Evolutionary conservation across 148 eudicot species (phyloP).

Genomic region (Chenopodium berlandieri): DNA sequence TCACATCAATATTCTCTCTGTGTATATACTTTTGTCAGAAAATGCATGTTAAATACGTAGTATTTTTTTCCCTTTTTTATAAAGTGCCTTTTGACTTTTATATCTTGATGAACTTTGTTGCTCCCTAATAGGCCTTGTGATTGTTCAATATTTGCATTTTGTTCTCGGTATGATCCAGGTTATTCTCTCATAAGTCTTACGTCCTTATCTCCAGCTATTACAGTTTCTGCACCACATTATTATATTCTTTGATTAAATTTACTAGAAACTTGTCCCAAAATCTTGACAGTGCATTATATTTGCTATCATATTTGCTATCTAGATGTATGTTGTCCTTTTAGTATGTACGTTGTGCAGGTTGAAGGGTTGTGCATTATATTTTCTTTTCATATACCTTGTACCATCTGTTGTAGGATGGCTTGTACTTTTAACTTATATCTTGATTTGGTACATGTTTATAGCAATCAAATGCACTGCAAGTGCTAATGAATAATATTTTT

Average conservation of each 20-base stretch:
- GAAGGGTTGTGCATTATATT: neutral
- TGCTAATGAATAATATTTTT: neutral
- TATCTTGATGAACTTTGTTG: neutral
- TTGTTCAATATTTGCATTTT: neutral
- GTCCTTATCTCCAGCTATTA: neutral
- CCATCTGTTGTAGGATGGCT: neutral
- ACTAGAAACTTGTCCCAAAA: neutral
- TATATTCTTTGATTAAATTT: neutral
- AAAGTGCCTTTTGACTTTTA: neutral
- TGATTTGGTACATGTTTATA: neutral
- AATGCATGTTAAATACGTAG: neutral
- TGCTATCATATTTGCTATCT: neutral
- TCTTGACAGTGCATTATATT: neutral
- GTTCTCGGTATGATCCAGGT: neutral
- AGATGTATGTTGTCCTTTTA: neutral
- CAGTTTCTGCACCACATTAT: neutral
- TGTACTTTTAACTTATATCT: neutral
- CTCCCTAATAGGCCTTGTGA: neutral
- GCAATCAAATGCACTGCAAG: neutral
- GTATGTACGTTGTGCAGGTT: neutral
- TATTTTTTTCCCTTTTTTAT: neutral
- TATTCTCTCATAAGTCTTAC: neutral
- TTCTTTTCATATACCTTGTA: neutral
- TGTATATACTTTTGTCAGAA: neutral
- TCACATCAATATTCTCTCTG: neutral